A percentile compares a stretch with the other conserved stretches of the same genome.
These are phyloP conservation scores for Botrytis pseudocinerea DNA, from an alignment of 2,329 filamentous ascomycete species.

Conservation along the genomic window DNA sequence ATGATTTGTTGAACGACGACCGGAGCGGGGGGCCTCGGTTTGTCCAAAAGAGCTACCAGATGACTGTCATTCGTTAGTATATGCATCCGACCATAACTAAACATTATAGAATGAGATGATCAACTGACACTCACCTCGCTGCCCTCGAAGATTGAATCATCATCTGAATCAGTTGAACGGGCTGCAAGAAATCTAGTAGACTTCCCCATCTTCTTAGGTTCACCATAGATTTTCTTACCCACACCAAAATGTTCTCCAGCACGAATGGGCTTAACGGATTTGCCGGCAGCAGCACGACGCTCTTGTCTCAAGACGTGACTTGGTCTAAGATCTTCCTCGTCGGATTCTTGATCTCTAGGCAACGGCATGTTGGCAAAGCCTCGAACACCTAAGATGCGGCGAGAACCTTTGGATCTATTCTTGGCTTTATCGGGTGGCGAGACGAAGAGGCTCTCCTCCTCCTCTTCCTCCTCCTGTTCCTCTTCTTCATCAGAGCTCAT, in stretches of 20 bases:
- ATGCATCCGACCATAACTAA: neutral
- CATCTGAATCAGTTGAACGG: neutral
- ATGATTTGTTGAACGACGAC: neutral
- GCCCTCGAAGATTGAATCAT: neutral
- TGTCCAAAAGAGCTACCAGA: neutral
- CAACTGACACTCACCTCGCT: neutral
- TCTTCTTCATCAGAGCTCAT: neutral
- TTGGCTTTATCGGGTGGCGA: neutral
- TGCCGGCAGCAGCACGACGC: neutral
- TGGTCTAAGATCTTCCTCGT: slow-evolving; percentile 8
- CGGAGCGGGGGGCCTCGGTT: neutral
- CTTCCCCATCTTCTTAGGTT: neutral
- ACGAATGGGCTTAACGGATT: too few species aligned
- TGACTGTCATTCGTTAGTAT: neutral
- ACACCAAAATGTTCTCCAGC: neutral
- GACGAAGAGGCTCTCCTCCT: neutral
- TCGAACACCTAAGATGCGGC: neutral
- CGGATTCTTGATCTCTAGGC: slow-evolving; percentile 9
- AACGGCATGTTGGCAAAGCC: slow-evolving; percentile 13
- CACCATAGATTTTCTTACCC: neutral
- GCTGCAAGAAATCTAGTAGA: too few species aligned
- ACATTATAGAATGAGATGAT: neutral
- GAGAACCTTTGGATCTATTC: neutral
- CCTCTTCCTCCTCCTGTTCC: neutral
- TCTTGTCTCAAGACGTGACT: neutral